Evolutionary conservation across 2,329 filamentous ascomycete genomes (phyloP).

Genomic region (Aspergillus sp.): DNA sequence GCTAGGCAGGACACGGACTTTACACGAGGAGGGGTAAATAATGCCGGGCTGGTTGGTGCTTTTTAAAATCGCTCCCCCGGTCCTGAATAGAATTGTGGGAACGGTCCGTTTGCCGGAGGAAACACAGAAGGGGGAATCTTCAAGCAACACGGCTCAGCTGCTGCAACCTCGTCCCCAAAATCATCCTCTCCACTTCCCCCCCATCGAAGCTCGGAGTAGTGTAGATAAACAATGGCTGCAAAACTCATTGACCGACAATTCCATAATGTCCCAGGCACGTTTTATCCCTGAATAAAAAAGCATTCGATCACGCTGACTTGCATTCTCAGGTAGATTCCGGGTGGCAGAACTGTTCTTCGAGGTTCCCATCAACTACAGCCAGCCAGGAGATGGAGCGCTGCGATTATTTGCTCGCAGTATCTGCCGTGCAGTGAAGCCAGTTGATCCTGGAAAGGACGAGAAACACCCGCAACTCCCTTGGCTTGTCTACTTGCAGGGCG

Average conservation of each 20-base stretch:
- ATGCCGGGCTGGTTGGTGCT: neutral
- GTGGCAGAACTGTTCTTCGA: conserved; percentile 85
- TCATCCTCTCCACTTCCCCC: neutral
- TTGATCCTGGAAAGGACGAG: conserved; percentile 49
- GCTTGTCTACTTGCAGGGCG: conserved; percentile 79
- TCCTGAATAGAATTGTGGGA: neutral
- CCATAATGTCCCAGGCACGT: conserved; percentile 45
- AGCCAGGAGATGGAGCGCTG: conserved; percentile 64
- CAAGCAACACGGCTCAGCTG: neutral
- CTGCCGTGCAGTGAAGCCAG: conserved; percentile 60
- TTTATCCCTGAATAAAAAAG: neutral
- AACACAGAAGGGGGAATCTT: neutral
- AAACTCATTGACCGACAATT: conserved; percentile 44
- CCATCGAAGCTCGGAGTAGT: neutral
- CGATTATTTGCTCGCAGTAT: conserved; percentile 79
- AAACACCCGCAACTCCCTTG: conserved; percentile 57
- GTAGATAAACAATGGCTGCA: conserved; percentile 35
- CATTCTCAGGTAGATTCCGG: conserved; percentile 66
- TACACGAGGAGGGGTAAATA: neutral
- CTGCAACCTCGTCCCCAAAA: neutral
- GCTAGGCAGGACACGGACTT: neutral
- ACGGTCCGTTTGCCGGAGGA: conserved; percentile 5
- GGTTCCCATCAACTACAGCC: conserved; percentile 78
- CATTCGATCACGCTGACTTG: conserved; percentile 14
- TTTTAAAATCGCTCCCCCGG: neutral